These are phyloP conservation scores for Acer negundo DNA, from an alignment of 345 rosid genomes.

Conservation along the genomic window DNA sequence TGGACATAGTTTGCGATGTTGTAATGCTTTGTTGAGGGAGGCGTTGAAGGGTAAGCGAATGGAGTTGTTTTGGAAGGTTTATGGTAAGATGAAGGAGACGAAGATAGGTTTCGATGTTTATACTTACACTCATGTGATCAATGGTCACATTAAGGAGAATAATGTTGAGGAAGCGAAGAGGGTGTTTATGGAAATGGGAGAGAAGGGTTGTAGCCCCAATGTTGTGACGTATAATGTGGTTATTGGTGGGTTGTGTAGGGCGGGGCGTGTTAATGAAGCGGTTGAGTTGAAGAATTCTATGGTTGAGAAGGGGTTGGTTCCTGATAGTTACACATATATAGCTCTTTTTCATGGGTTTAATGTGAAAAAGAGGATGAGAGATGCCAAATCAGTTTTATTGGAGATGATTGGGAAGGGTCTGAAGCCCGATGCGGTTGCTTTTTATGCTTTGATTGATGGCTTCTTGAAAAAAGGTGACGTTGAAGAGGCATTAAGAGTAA, in stretches of 20 bases:
- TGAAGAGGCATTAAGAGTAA: conserved; percentile 29
- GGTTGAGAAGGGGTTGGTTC: conserved; percentile 33
- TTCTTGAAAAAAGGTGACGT: conserved; percentile 31
- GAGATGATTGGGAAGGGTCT: conserved; percentile 33
- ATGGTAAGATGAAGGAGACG: conserved; percentile 29
- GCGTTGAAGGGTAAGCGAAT: conserved; percentile 29
- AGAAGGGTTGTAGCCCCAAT: conserved; percentile 33
- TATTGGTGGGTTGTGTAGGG: conserved; percentile 35
- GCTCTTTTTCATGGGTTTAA: conserved; percentile 34
- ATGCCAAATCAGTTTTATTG: conserved; percentile 28
- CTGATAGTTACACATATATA: conserved; percentile 31
- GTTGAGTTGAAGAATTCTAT: conserved; percentile 28
- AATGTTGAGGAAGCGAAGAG: conserved; percentile 28
- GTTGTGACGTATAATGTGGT: conserved; percentile 36
- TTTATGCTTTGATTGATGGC: conserved; percentile 37
- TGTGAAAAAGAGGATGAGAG: conserved; percentile 21
- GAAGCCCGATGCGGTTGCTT: conserved; percentile 29
- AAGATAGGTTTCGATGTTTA: conserved; percentile 28
- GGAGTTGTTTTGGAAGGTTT: conserved; percentile 41
- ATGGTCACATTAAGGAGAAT: conserved; percentile 29
- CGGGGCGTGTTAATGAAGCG: conserved; percentile 35
- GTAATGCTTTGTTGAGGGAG: conserved; percentile 40
- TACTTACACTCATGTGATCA: conserved; percentile 35
- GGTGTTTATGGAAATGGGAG: conserved; percentile 35
- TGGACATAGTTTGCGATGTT: conserved; percentile 22